Conservation (phyloP, 805 yeast species). For the Starmerella bombi region DNA sequence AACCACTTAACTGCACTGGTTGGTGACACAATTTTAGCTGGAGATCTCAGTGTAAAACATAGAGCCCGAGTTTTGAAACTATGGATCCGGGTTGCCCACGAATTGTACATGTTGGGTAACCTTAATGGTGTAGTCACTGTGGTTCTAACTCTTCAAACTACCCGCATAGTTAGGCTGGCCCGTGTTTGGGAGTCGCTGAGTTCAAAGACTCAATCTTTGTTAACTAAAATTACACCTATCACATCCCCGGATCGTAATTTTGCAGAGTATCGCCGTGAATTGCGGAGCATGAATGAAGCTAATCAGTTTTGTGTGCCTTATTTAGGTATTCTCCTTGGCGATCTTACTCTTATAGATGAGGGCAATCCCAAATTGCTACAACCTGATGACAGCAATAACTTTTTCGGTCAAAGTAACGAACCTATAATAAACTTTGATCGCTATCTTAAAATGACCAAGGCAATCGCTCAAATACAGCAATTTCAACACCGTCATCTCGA, state of each 20-base stretch:
- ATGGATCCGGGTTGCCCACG: conserved; percentile 30
- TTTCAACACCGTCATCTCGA: conserved; percentile 22
- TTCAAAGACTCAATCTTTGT: conserved; percentile 19
- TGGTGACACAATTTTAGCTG: conserved; percentile 27
- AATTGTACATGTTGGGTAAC: conserved; percentile 24
- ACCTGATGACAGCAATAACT: background rate
- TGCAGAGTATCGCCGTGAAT: conserved; percentile 24
- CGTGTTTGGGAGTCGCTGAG: conserved; percentile 27
- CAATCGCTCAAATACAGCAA: conserved; percentile 27
- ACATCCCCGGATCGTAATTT: conserved; percentile 29
- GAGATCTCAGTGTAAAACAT: conserved; percentile 21
- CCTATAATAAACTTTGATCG: conserved; percentile 27
- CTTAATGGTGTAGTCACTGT: conserved; percentile 27
- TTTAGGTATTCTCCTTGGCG: conserved; percentile 28
- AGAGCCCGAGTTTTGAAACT: conserved; percentile 27
- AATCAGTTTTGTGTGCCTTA: conserved; percentile 26
- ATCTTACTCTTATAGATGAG: conserved; percentile 28
- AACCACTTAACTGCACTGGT: conserved; percentile 29
- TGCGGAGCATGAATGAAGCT: conserved; percentile 19
- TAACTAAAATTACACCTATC: conserved; percentile 22
- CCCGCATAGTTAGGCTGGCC: conserved; percentile 27
- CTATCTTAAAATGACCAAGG: conserved; percentile 23
- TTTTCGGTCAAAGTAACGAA: conserved; percentile 11
- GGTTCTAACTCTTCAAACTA: conserved; percentile 26
- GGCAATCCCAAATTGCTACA: conserved; percentile 25